A percentile compares a stretch with the other conserved stretches of the same genome.
Evolutionary conservation across 345 rosid species (phyloP).

Genomic region (Lepidium aucheri): DNA sequence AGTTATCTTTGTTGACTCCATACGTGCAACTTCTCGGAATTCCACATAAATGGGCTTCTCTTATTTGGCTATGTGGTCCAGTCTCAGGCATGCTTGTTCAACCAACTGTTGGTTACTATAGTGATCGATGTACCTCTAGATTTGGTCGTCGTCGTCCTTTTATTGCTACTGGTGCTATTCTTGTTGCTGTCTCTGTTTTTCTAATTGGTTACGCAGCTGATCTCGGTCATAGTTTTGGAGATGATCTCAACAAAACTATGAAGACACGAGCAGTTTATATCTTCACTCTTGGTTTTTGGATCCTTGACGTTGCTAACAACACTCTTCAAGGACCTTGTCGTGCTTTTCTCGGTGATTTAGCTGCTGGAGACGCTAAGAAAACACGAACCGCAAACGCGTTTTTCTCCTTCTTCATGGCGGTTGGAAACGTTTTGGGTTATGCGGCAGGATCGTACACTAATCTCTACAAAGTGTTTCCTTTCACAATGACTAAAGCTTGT

Average conservation of each 20-base stretch:
- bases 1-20: conserved; percentile 71
- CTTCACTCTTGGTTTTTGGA: conserved; percentile 11
- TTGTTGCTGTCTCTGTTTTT: conserved; percentile 49
- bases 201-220: conserved; percentile 80
- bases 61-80: conserved; percentile 78
- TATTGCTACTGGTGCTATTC: conserved; percentile 41
- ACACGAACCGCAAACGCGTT: conserved; percentile 45
- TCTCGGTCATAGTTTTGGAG: conserved; percentile 38
- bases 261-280: background rate
- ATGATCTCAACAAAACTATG: background rate
- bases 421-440: conserved; percentile 76
- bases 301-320: conserved; percentile 69
- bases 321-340: conserved; percentile 82
- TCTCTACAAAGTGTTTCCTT: conserved; percentile 48
- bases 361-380: conserved; percentile 37
- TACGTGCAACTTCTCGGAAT: conserved; percentile 78
- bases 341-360: conserved; percentile 72
- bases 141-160: conserved; percentile 89
- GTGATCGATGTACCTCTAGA: conserved; percentile 59
- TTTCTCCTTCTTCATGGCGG: conserved; percentile 83
- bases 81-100: conserved; percentile 45
- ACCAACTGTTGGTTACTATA: conserved; percentile 71
- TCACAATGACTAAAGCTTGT: conserved; percentile 57
- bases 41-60: conserved; percentile 73
- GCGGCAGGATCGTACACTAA: conserved; percentile 63